Evolutionary conservation across 2,329 filamentous ascomycete species (phyloP).

Genomic region (Cercospora sp.): DNA sequence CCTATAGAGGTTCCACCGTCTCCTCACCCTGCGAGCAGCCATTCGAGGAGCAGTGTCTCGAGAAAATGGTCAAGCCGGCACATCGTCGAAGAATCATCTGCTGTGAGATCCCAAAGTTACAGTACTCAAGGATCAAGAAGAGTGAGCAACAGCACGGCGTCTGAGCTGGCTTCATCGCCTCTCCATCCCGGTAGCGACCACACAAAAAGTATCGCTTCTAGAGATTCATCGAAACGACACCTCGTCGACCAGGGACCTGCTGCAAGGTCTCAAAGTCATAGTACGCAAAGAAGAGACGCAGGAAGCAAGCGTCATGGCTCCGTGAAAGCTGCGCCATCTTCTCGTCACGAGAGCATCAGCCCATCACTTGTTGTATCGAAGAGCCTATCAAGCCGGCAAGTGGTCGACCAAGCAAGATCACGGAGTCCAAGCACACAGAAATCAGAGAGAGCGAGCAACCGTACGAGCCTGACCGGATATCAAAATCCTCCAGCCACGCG

Average conservation of each 20-base stretch:
- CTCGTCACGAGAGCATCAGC: not conserved
- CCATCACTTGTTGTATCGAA: not conserved
- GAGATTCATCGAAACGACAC: not conserved
- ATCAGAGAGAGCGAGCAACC: not conserved
- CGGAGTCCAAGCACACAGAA: not conserved
- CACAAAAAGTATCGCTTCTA: not conserved
- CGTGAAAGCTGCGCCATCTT: not conserved
- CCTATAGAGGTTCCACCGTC: not conserved
- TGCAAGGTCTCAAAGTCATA: not conserved
- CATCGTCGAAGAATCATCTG: not conserved
- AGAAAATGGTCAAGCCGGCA: not conserved
- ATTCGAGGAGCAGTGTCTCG: not conserved
- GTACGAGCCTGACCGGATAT: fast-evolving
- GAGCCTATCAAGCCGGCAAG: not conserved
- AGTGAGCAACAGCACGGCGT: not conserved
- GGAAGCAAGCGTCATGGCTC: not conserved
- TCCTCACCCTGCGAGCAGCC: not conserved
- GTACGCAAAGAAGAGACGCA: not conserved
- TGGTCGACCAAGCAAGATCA: not conserved
- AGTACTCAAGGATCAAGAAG: not conserved
- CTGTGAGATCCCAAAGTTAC: not conserved
- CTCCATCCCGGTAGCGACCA: not conserved
- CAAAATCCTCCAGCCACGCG: not conserved
- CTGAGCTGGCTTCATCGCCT: not conserved
- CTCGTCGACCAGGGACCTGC: not conserved